These are phyloP conservation scores for Neurospora africana DNA, from an alignment of 495 filamentous ascomycete species.

Conservation along the genomic window DNA sequence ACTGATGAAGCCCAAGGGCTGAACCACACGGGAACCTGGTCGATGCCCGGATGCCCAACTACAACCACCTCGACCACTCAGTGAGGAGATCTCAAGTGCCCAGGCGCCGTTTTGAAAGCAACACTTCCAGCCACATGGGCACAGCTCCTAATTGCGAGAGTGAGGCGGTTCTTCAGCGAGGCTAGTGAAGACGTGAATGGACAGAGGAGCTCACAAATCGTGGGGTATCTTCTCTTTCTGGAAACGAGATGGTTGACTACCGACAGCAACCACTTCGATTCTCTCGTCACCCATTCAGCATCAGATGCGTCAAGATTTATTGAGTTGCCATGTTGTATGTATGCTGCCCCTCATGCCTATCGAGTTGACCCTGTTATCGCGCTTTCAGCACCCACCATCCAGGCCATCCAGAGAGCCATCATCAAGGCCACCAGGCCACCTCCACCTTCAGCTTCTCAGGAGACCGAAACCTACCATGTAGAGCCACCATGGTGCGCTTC, in stretches of 20 bases:
- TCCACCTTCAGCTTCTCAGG: not conserved
- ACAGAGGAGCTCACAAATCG: constrained; percentile 1
- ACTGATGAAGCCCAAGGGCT: not conserved
- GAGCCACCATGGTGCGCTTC: not conserved
- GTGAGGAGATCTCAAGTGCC: not conserved
- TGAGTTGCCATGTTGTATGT: not conserved
- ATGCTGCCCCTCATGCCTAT: not conserved
- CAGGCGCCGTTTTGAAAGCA: not conserved
- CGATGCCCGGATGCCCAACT: constrained; percentile 21
- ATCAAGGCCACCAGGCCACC: not conserved
- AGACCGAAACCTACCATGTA: not conserved
- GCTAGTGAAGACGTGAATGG: constrained; percentile 2
- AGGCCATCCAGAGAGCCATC: not conserved
- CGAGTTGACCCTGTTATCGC: not conserved
- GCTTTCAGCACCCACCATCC: not conserved
- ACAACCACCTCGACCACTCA: constrained; percentile 1
- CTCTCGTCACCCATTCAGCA: not conserved
- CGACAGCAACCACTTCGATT: constrained; percentile 2
- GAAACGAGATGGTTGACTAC: constrained; percentile 1
- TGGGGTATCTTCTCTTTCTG: constrained; percentile 7
- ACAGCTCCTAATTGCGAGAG: constrained; percentile 7
- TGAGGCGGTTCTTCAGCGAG: constrained; percentile 4
- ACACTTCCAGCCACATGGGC: not conserved
- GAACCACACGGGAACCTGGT: not conserved
- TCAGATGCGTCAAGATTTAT: not conserved